Conservation (phyloP, 2,329 filamentous ascomycete genomes). For the Colletotrichum sp. region DNA sequence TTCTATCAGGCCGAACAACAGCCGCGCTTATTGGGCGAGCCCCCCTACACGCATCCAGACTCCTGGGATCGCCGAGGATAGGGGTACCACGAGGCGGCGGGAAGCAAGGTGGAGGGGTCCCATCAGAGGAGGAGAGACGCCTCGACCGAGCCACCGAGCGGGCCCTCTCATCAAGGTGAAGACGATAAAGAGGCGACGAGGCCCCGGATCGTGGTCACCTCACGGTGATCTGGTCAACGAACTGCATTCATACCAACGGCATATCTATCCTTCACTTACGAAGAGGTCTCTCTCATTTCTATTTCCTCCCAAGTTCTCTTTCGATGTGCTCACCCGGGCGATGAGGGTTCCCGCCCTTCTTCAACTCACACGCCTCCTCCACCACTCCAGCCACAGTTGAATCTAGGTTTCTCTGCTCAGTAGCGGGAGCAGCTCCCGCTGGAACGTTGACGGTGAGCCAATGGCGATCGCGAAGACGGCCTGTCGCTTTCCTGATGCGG, state of each 20-base stretch:
- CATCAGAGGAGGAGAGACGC: background rate
- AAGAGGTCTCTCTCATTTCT: background rate
- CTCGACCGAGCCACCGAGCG: background rate
- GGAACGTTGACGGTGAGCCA: slow-evolving; percentile 20
- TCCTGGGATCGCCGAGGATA: slow-evolving; percentile 20
- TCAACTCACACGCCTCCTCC: background rate
- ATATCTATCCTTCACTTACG: background rate
- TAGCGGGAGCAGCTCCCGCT: background rate
- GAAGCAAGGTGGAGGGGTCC: slow-evolving; percentile 9
- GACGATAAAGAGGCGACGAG: slow-evolving; percentile 14
- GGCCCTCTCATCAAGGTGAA: background rate
- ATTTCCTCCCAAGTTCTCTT: background rate
- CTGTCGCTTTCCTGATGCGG: slow-evolving; percentile 18
- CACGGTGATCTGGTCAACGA: background rate
- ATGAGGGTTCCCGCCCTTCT: background rate
- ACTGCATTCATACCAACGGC: background rate
- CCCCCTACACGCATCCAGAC: slow-evolving; percentile 15
- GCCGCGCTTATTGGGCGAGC: slow-evolving; percentile 9
- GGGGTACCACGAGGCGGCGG: slow-evolving; percentile 12
- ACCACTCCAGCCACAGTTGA: slow-evolving; percentile 8
- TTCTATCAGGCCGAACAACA: slow-evolving; percentile 15
- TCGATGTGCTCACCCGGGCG: background rate
- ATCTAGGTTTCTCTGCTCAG: background rate
- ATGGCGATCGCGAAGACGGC: slow-evolving; percentile 1
- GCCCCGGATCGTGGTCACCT: background rate